Base-by-base conservation (phyloP, 2,329 filamentous ascomycete species). In the Fusarium beomiforme region DNA sequence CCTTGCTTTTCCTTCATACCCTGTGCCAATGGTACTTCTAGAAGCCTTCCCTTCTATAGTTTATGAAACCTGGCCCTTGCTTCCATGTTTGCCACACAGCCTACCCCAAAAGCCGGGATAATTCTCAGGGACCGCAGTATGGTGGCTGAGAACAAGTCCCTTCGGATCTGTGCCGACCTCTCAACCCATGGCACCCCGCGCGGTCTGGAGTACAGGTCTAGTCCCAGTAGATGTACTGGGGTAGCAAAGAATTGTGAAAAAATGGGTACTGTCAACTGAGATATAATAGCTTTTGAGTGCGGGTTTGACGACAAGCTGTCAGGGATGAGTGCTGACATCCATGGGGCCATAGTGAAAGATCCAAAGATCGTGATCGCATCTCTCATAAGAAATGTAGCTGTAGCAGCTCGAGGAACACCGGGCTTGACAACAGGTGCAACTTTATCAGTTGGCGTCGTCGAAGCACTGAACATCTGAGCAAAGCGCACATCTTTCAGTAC, bases 301-400 rank as follows among this genome's bases (percentile, higher is more conserved):
- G 72, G 64, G 21, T 67, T 75, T 1, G 70, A 60, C 0, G 71
- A 71, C 2, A 79, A 7, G 26, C 67, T 69, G 24, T 79, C 76
- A 3, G 78, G 77, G 6, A 80, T 74, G 2, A 71, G 58, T 3
- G 59, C 63, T 1, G 78, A 76, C 0, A 80, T 16, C 61, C 66
- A 70, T 1, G 73, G 75, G 3, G 78, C 77, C 60, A 80, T 71
- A 0, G 75, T 77, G 19, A 80, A 79, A 0, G 78, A 80, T 0
- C 78, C 78, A 56, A 79, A 80, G 23, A 80, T 78, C 0, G 78
- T 80, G 21, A 80, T 66, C 2, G 73, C 75, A 44, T 80, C 78
- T 51, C 78, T 67, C 7, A 78, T 56, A 0, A 80, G 63, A 9
- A 80, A 80, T 0, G 77, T 69, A 10, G 71, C 70, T 1, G 76